Evolutionary conservation across 129 eudicot genomes (phyloP).

Genomic region (Glebionis coronaria): DNA sequence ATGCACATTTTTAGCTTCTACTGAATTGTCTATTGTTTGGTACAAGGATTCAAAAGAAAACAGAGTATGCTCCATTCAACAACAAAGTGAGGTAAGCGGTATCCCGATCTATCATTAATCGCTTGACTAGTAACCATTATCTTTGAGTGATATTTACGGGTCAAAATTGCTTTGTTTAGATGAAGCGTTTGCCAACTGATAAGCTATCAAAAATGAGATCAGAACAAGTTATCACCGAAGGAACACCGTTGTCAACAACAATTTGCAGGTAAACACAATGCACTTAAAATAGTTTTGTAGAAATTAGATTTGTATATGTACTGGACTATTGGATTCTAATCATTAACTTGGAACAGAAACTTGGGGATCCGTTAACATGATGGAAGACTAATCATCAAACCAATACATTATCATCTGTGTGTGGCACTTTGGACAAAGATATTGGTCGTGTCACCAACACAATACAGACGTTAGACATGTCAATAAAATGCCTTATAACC

Average conservation of each 20-base stretch:
- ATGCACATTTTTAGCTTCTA: not conserved
- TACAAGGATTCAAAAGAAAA: constrained; percentile 89
- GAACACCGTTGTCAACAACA: constrained; percentile 18
- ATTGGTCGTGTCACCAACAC: constrained; percentile 11
- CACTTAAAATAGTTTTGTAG: not conserved
- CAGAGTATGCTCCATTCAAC: constrained; percentile 52
- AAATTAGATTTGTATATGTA: not conserved
- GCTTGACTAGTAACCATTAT: too few species aligned
- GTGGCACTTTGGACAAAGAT: not conserved
- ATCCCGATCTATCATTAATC: too few species aligned
- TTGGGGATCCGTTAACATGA: constrained; percentile 16
- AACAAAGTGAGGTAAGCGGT: constrained; percentile 47
- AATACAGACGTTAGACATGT: constrained; percentile 20
- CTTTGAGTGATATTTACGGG: too few species aligned
- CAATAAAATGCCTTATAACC: constrained; percentile 19
- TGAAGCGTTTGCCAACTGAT: too few species aligned
- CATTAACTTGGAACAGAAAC: constrained; percentile 27
- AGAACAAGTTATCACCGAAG: constrained; percentile 32
- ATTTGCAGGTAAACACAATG: constrained; percentile 41
- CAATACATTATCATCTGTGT: constrained; percentile 10
- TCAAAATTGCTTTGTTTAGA: too few species aligned
- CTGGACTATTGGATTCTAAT: not conserved
- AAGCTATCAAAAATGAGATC: constrained; percentile 6
- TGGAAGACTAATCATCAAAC: constrained; percentile 20
- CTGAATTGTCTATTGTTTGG: constrained; percentile 40